phyloP scores from a whole-genome alignment of 257 asterid species.

The Jacaranda mimosifolia region DNA sequence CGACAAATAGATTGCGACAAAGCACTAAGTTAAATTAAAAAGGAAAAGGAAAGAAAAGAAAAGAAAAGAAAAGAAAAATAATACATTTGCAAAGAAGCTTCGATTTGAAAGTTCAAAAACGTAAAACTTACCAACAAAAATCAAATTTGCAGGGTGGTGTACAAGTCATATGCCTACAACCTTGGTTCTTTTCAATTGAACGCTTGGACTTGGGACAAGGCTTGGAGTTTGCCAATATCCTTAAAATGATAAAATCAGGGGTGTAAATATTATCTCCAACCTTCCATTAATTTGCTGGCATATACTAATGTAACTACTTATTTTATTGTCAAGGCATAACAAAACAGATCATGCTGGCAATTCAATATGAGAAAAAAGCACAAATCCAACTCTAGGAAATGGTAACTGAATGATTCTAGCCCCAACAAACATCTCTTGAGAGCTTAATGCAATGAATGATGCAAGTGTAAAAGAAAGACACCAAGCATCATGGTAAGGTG shows the following conservation, averaged over 20 bases:
- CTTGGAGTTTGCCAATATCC: slow-evolving; percentile 99
- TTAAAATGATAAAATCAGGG: slow-evolving; percentile 38
- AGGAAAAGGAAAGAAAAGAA: not conserved
- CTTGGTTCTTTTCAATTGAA: slow-evolving; percentile 99
- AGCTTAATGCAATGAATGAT: not conserved
- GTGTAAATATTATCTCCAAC: slow-evolving; percentile 20
- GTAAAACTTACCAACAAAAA: slow-evolving; percentile 87
- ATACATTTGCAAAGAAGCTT: slow-evolving; percentile 14
- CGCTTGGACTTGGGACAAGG: slow-evolving; percentile 99
- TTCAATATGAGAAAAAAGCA: not conserved
- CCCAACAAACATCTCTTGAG: not conserved
- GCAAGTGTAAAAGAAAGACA: not conserved
- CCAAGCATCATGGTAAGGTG: not conserved
- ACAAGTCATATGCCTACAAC: slow-evolving; percentile 99
- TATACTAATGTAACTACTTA: too few species aligned
- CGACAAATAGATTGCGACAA: slow-evolving; percentile 17
- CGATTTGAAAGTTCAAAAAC: slow-evolving; percentile 1
- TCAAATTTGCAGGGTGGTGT: slow-evolving; percentile 99
- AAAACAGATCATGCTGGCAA: too few species aligned
- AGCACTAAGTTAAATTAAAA: not conserved
- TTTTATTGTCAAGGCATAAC: not conserved
- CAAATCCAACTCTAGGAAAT: not conserved
- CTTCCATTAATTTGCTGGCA: not conserved
- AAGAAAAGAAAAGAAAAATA: not conserved
- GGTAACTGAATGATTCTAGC: not conserved